These are phyloP conservation scores for Colletotrichum sp. DNA, from an alignment of 2,329 filamentous ascomycete species.

Conservation along the genomic window DNA sequence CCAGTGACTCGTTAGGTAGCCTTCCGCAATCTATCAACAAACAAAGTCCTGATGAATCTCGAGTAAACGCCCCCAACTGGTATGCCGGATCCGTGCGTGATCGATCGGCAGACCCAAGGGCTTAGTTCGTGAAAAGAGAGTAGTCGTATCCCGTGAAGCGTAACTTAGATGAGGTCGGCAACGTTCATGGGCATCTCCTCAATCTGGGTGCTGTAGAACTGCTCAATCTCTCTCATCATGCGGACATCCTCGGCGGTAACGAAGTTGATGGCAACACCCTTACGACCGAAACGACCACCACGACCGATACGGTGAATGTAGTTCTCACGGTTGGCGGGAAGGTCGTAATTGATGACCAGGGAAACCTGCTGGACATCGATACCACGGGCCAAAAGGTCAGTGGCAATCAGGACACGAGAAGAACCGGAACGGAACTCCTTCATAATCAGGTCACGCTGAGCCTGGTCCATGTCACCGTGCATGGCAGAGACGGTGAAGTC, in stretches of 20 bases:
- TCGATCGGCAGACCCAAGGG: conserved; percentile 15
- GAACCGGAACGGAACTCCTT: conserved; percentile 99
- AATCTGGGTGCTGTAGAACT: conserved; percentile 99
- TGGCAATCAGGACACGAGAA: conserved; percentile 98
- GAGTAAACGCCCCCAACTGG: conserved; percentile 15
- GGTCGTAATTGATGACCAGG: conserved; percentile 99
- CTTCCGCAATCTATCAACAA: conserved; percentile 26
- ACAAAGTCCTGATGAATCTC: conserved; percentile 23
- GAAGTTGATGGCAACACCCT: conserved; percentile 99
- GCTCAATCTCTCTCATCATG: conserved; percentile 99
- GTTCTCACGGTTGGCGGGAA: conserved; percentile 99
- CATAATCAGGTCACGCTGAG: conserved; percentile 99
- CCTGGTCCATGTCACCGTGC: conserved; percentile 99
- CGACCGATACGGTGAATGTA: conserved; percentile 99
- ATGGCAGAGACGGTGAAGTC: conserved; percentile 99
- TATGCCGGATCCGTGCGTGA: conserved; percentile 21
- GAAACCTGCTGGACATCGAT: conserved; percentile 99
- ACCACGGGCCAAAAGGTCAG: conserved; percentile 96
- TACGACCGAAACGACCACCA: conserved; percentile 99
- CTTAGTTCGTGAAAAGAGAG: conserved; percentile 19
- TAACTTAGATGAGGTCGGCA: conserved; percentile 72
- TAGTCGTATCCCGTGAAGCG: conserved; percentile 14
- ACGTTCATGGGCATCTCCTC: conserved; percentile 99
- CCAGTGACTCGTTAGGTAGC: conserved; percentile 22
- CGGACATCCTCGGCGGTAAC: conserved; percentile 98